These are phyloP conservation scores for Eimeria brunetti DNA, from an alignment of 169 alveolate species.

Conservation along the genomic window DNA sequence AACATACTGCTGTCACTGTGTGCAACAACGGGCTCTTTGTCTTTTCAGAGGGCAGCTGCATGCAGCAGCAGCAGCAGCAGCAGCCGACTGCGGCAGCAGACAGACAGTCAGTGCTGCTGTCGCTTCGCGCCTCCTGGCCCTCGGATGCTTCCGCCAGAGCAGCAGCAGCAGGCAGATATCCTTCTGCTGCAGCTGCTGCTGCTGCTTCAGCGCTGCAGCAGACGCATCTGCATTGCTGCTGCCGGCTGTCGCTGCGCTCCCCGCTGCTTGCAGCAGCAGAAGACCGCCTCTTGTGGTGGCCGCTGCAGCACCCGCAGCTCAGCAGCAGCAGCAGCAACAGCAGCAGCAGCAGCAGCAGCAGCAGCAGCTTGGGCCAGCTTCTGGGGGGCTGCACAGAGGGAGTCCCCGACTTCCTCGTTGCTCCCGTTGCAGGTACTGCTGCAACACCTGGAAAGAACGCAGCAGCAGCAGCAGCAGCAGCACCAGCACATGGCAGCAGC, in stretches of 20 bases:
- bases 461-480: slow-evolving; percentile 37
- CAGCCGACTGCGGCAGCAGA: slow-evolving; percentile 14
- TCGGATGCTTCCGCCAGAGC: neutral
- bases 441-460: slow-evolving; percentile 26
- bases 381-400: slow-evolving; percentile 53
- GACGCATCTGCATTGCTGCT: slow-evolving; percentile 61
- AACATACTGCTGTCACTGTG: slow-evolving; percentile 18
- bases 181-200: slow-evolving; percentile 30
- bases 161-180: slow-evolving; percentile 38
- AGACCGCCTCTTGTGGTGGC: slow-evolving; percentile 45
- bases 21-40: slow-evolving; percentile 35
- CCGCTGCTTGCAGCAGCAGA: slow-evolving; percentile 60
- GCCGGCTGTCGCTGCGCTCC: slow-evolving; percentile 45
- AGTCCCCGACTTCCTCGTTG: neutral
- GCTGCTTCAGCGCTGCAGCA: slow-evolving; percentile 40
- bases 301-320: slow-evolving; percentile 50
- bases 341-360: slow-evolving; percentile 20
- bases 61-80: slow-evolving; percentile 57
- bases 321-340: slow-evolving; percentile 34
- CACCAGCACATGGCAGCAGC: slow-evolving; percentile 4
- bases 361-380: slow-evolving; percentile 32
- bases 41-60: slow-evolving; percentile 46
- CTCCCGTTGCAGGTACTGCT: slow-evolving; percentile 26
- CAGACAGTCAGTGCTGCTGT: slow-evolving; percentile 46
- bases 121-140: slow-evolving; percentile 46